Evolutionary conservation across 2,329 filamentous ascomycete species (phyloP), one percentile per base, ranked within the genome.

Genomic region (Fulvia fulva): DNA sequence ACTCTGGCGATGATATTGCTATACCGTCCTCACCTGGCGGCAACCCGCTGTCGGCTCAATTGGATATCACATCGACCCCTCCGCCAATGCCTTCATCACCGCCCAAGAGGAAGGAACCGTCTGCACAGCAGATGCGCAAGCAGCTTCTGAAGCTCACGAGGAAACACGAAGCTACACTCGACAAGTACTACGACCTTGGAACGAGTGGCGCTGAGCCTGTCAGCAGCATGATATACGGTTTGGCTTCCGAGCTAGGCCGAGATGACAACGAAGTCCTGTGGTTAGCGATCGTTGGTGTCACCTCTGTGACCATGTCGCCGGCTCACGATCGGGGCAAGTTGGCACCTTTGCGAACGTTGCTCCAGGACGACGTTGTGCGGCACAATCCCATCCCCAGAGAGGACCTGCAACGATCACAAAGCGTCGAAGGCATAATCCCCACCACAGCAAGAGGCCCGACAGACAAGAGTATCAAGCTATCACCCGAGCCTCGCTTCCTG

Each of bases 251-350:
- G 70, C 84, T 99, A 6, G 94, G 94, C 62, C 88, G 92, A 54
- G 94, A 97, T 79, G 93, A 97, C 73, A 99, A 97, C 68, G 92
- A 99, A 68, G 80, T 97, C 22, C 81, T 99, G 14, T 99, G 94
- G 94, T 82, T 96, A 58, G 87, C 91, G 5, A 96, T 97, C 68
- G 90, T 99, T 25, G 94, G 94, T 5, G 90, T 96, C 34, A 91
- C 89, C n/a, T 96, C 91, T 16, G 87, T 96, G 75, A 92, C 97
- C 71, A 82, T 97, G 0, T 96, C 65, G 8, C 68, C 69, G 2
- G 66, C 64, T 37, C 56, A 89, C 46, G 87, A 89, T 12, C 91
- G 91, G 23, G 81, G 94, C 28, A 87, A 89, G 72, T 61, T 86
- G 76, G 63, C 87, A 59, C 86, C 89, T 55, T 90, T 97, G 71